Base-by-base conservation (phyloP, 129 eudicot species). In the Centaurea solstitialis region DNA sequence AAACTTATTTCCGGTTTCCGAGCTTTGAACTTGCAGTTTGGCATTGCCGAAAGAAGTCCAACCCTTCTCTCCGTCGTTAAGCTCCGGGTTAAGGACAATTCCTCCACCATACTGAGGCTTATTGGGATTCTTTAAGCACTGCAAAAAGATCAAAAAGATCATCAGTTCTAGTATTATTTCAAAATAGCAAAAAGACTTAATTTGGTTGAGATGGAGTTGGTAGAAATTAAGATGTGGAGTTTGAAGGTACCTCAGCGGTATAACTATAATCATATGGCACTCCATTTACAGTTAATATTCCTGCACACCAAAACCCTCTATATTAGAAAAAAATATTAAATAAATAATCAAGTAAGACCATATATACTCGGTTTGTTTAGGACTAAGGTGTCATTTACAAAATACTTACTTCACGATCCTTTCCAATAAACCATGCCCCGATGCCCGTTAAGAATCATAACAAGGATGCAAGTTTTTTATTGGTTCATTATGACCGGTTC, bases 31-130 rank as follows among this genome's bases (percentile, higher is more conserved):
- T 7, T 72, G 80, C 22, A 88, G 11, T 74, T 80, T 78, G 39
- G 84, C 78, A 59, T 41, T 70, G 62, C 88, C 91, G 59, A 78
- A 80, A 4, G 41, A 5, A 21, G 85, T 70, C 88, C 88, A 87
- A 35, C 91, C 91, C n/a, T 81, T 78, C 24, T 84, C 67, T 20
- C 88, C 88, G 3, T 75, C 80, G 10, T 85, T 71, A 0, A 88
- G 8, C 76, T 88, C 85, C 7, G 91, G 89, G 68, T 88, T 88
- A 10, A 66, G 72, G 3, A 85, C 83, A 5, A 88, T 88, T 21
- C 92, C 92, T 62, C 92, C 92, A 23, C 15, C 35, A 24, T 88
- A 88, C 33, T 72, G 89, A 50, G 92, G 82, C 30, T 69, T 78
- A 0, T 35, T 76, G 21, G 92, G 92, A 50, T 72, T 76, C 15